Base-by-base conservation (phyloP, 2,329 filamentous ascomycete genomes). In the Trichothecium roseum region DNA sequence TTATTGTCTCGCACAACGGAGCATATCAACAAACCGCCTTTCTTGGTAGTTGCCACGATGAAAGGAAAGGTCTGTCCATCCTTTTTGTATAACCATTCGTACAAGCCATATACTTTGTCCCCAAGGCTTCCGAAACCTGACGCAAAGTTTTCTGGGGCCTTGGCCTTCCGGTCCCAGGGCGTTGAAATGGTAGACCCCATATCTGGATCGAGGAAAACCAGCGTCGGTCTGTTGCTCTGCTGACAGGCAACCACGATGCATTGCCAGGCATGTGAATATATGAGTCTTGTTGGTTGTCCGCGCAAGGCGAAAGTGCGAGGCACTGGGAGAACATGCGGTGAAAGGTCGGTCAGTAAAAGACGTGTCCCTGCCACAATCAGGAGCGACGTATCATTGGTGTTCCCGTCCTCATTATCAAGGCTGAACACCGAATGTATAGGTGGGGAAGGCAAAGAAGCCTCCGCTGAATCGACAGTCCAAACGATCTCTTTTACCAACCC, bases 51-150 rank as follows among this genome's bases (percentile, higher is more conserved):
- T 9, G 82, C 66, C 12, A 84, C 63, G 22, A 85, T 62, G 48
- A 77, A 81, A 2, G 71, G 65, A 53, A 79, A 81, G 0, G 57
- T 65, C 37, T 69, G 72, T n/a, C 62, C 64, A 27, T 72, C 64
- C 37, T 72, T 71, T 22, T 62, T 56, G 41, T 72, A 75, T 5
- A 63, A 52, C 82, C 82, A 87, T 41, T 84, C 76, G 2, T 69
- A 54, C 7, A 87, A 53, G 1, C 72, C 66, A 30, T 73, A 63
- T 2, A 87, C 69, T 28, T 64, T 66, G 42, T 82, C 77, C 1
- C 70, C 69, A 1, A 55, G 42, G 30, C 71, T 65, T 2, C 72
- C 72, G 13, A 86, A 59, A 4, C 69, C 69, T 13, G 63, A 66
- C 20, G 79, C 69, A 38, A 68, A 20, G 6, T 17, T 6, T 18